A percentile compares a stretch with the other conserved stretches of the same genome.
Conservation (phyloP, 768 basidiomycete species). For the Kwoniella dejecticola region DNA sequence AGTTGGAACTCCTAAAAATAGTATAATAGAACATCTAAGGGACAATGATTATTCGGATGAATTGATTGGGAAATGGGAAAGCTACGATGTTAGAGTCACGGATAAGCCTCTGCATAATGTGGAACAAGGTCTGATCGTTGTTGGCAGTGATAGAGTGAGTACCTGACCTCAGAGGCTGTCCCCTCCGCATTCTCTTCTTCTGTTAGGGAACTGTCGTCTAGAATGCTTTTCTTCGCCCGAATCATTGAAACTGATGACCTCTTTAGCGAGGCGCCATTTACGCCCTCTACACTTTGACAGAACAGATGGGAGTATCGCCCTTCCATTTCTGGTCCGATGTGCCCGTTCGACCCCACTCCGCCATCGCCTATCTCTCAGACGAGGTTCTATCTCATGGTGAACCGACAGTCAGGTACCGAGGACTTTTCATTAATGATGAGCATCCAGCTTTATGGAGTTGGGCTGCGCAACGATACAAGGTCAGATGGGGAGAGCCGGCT, state of each 20-base stretch:
- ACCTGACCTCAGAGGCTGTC: not conserved
- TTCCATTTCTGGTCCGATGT: conserved; percentile 74
- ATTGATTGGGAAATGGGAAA: conserved; percentile 69
- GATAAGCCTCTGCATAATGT: conserved; percentile 65
- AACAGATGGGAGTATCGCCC: conserved; percentile 65
- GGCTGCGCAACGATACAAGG: conserved; percentile 70
- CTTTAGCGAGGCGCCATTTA: conserved; percentile 66
- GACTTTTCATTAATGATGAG: conserved; percentile 74
- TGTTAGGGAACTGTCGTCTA: no score
- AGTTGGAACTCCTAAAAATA: conserved; percentile 68
- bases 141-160: conserved; percentile 63
- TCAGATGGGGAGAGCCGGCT: conserved; percentile 64
- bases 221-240: not conserved
- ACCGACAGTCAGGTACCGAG: conserved; percentile 71
- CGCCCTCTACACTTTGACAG: conserved; percentile 68
- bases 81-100: conserved; percentile 63
- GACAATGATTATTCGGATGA: conserved; percentile 62
- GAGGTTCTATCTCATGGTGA: conserved; percentile 61
- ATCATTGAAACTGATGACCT: not conserved
- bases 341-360: conserved; percentile 61
- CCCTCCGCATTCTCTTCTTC: no score
- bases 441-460: conserved; percentile 71
- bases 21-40: conserved; percentile 62
- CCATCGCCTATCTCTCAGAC: conserved; percentile 58
- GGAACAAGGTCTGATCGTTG: conserved; percentile 66